phyloP scores from a whole-genome alignment of 345 rosid species.

The Eucalyptus erythrocorys region DNA sequence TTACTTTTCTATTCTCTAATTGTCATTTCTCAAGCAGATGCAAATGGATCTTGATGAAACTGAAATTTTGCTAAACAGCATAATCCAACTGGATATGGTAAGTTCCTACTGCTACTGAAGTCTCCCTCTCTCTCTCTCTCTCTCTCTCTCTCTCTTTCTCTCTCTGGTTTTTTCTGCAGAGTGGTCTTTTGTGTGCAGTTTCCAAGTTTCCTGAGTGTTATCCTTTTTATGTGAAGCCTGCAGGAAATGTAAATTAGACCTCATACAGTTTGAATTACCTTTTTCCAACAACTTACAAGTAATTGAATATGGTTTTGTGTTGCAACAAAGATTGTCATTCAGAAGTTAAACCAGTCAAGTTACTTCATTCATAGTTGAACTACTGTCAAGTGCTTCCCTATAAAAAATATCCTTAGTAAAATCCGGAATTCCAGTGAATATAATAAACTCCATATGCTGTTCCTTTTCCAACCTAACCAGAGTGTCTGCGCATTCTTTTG shows the following conservation, averaged over 20 bases:
- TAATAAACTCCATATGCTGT: background rate
- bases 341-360: background rate
- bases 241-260: background rate
- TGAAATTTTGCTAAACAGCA: constrained; percentile 27
- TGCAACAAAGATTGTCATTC: background rate
- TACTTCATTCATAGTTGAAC: background rate
- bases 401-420: background rate
- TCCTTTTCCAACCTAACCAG: background rate
- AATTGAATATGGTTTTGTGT: background rate
- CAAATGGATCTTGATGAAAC: constrained; percentile 51
- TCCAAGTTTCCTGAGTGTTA: background rate
- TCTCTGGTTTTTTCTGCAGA: background rate
- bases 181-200: background rate
- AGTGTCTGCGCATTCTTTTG: background rate
- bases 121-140: background rate
- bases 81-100: constrained; percentile 70
- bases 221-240: background rate
- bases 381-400: background rate
- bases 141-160: background rate
- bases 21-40: constrained; percentile 40
- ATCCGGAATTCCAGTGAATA: background rate
- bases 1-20: constrained; percentile 1
- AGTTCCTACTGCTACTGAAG: background rate
- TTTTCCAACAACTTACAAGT: background rate
- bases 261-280: background rate